Conservation (phyloP, 164 flowering plant genomes). For the Aristolochia fimbriata region DNA sequence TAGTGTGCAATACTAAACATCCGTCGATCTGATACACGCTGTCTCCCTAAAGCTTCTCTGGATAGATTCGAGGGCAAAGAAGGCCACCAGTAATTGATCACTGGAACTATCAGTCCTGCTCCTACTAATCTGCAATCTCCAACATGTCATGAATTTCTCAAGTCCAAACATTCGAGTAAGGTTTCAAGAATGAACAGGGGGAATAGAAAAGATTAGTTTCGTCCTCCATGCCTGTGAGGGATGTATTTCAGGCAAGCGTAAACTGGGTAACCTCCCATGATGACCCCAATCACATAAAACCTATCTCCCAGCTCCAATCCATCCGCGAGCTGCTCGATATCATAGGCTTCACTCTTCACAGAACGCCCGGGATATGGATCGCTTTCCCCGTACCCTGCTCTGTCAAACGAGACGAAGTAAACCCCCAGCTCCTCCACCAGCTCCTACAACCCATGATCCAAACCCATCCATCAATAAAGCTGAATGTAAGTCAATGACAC, state of each 20-base stretch:
- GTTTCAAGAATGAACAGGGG: not conserved
- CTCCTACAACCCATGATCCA: conserved; percentile 26
- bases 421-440: conserved; percentile 40
- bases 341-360: conserved; percentile 45
- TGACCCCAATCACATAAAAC: conserved; percentile 49
- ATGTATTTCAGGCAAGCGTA: conserved; percentile 70
- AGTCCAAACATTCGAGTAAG: not conserved
- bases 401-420: conserved; percentile 50
- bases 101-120: conserved; percentile 28
- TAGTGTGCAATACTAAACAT: conserved; percentile 20
- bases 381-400: conserved; percentile 82
- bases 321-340: conserved; percentile 74
- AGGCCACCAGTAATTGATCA: conserved; percentile 42
- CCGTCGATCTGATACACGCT: conserved; percentile 20
- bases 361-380: conserved; percentile 53
- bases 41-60: conserved; percentile 8
- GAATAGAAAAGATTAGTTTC: not conserved
- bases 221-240: conserved; percentile 51
- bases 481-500: not conserved
- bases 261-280: conserved; percentile 56
- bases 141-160: not conserved
- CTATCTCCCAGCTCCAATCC: conserved; percentile 47
- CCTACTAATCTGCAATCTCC: conserved; percentile 35
- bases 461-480: not conserved
- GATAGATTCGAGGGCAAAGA: conserved; percentile 21